Evolutionary conservation across 495 filamentous ascomycete genomes (phyloP).

Genomic region (Hypomontagnella monticulosa): DNA sequence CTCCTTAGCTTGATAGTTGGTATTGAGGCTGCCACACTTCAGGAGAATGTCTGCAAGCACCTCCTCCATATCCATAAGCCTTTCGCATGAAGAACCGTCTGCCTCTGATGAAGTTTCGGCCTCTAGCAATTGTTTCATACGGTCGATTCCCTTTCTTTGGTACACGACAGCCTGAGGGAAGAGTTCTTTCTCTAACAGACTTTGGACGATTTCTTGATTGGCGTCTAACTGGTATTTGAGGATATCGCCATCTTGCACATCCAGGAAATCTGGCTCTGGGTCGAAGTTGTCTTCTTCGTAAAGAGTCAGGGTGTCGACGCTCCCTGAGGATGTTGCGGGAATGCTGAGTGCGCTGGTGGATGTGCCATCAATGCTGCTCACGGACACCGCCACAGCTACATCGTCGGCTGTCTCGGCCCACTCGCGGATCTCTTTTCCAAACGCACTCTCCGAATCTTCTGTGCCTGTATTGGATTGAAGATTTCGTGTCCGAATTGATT

Average conservation of each 20-base stretch:
- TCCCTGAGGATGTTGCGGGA: conserved; percentile 3
- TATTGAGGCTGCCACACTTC: conserved; percentile 23
- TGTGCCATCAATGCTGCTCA: conserved; percentile 5
- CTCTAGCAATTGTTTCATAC: conserved; percentile 24
- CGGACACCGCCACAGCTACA: conserved; percentile 31
- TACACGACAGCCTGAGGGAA: conserved; percentile 27
- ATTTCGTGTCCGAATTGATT: neutral
- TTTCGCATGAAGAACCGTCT: conserved; percentile 5
- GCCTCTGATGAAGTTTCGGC: neutral
- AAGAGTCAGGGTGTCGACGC: conserved; percentile 23
- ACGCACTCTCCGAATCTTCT: conserved; percentile 16
- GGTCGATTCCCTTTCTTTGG: conserved; percentile 35
- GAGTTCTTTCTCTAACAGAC: conserved; percentile 18
- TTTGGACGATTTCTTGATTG: conserved; percentile 31
- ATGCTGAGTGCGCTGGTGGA: conserved; percentile 16
- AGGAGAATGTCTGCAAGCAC: conserved; percentile 35
- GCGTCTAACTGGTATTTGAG: conserved; percentile 20
- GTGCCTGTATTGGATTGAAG: neutral
- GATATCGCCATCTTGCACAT: conserved; percentile 20
- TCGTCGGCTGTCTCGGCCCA: conserved; percentile 39
- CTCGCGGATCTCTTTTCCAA: conserved; percentile 27
- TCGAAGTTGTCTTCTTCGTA: conserved; percentile 31
- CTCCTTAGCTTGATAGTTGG: conserved; percentile 23
- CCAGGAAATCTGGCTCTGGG: conserved; percentile 21
- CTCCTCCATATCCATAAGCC: conserved; percentile 37